Evolutionary conservation across 2,329 filamentous ascomycete species (phyloP), one percentile per base, ranked within the genome.

Genomic region (Colletotrichum agaves): DNA sequence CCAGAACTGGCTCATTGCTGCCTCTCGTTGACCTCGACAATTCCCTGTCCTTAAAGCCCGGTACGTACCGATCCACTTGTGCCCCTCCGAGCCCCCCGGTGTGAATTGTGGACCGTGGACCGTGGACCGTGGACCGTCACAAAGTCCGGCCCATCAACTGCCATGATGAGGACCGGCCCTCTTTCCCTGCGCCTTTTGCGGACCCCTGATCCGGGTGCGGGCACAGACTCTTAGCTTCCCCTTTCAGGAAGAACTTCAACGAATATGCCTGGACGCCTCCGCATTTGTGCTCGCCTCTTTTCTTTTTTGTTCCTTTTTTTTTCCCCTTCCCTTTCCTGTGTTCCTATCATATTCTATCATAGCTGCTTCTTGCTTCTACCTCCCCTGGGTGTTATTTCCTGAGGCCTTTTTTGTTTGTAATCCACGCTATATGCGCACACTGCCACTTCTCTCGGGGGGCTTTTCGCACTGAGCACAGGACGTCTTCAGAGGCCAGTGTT

Each of bases 161-260:
- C 61, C 66, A 69, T 67, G 49, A 69, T 57, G 62, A 69, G 53
- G 61, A 64, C 64, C 53, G 61, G 37, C 53, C 61, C 53, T 61
- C 49, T 27, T 53, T 47, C 61, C 65, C 64, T 65, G 56, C 61
- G 50, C n/a, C 17, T 60, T 59, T 59, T 65, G 46, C 61, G 39
- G 65, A 62, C 60, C 68, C 68, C 65, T 69, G 65, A 56, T 21
- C 63, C 44, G 43, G 27, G 53, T 61, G 60, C 67, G 57, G 66
- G 69, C 69, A 70, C 69, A 70, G 61, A 62, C 66, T 58, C 56
- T 46, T 69, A 66, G 57, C 66, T 69, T 69, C 69, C 66, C 69
- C 52, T 66, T 70, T 70, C 44, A 67, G 61, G 61, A 69, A 68
- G 60, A 49, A 31, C 53, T 67, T 19, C 67, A 49, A 67, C 63